These are phyloP conservation scores for Saturnispora diversa DNA, from an alignment of 805 yeast species.

Conservation along the genomic window DNA sequence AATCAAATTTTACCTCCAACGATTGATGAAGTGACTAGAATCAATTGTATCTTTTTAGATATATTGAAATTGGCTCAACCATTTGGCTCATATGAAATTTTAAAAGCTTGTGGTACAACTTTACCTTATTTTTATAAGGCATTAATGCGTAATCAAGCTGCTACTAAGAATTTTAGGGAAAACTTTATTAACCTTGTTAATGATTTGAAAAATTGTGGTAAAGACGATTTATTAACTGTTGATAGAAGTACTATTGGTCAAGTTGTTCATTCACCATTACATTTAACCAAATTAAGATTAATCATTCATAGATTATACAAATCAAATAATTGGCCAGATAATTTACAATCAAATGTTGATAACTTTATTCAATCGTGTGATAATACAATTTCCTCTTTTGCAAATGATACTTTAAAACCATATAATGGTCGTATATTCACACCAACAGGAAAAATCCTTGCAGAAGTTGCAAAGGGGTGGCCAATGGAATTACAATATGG, in stretches of 20 bases:
- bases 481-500: slow-evolving; percentile 81
- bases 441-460: slow-evolving; percentile 81
- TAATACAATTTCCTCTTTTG: slow-evolving; percentile 76
- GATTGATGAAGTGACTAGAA: slow-evolving; percentile 84
- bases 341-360: slow-evolving; percentile 25
- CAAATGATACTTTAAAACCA: slow-evolving; percentile 42
- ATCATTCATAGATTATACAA: slow-evolving; percentile 54
- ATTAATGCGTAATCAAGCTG: slow-evolving; percentile 90
- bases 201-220: slow-evolving; percentile 28
- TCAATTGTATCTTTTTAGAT: slow-evolving; percentile 77
- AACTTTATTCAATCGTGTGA: slow-evolving; percentile 45
- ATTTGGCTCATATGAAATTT: slow-evolving; percentile 65
- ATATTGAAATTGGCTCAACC: slow-evolving; percentile 59
- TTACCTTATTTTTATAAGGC: slow-evolving; percentile 91
- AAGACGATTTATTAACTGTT: slow-evolving; percentile 27
- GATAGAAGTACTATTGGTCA: slow-evolving; percentile 49
- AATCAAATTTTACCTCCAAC: slow-evolving; percentile 90
- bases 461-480: slow-evolving; percentile 82
- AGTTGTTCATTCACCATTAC: slow-evolving; percentile 61
- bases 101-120: slow-evolving; percentile 73
- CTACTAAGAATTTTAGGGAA: slow-evolving; percentile 55
- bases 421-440: slow-evolving; percentile 69
- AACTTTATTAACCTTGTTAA: slow-evolving; percentile 37
- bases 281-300: slow-evolving; percentile 61
- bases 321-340: slow-evolving; percentile 38